Conservation (phyloP, 768 basidiomycete genomes). For the Mycena pura region DNA sequence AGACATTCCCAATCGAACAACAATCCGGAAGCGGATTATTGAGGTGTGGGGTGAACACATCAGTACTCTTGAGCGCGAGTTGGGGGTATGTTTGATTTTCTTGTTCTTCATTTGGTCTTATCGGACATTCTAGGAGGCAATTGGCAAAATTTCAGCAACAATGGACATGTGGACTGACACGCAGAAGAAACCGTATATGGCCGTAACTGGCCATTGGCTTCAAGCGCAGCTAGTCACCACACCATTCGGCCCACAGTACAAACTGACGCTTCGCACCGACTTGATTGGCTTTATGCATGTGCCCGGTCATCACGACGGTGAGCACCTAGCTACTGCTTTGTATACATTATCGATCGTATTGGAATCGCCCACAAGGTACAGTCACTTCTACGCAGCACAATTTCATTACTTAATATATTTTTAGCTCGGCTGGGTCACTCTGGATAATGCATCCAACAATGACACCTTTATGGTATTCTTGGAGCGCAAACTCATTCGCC, state of each 20-base stretch:
- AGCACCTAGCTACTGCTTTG: constrained; percentile 41
- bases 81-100: constrained; percentile 11
- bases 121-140: constrained; percentile 28
- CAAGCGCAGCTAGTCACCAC: constrained; percentile 28
- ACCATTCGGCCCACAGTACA: constrained; percentile 27
- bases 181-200: constrained; percentile 46
- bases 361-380: constrained; percentile 34
- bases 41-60: constrained; percentile 34
- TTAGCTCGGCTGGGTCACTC: background rate
- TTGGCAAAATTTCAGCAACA: constrained; percentile 43
- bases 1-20: constrained; percentile 39
- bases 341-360: constrained; percentile 35
- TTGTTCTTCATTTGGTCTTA: background rate
- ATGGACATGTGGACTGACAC: constrained; percentile 45
- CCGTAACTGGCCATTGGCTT: too few relatives aligned
- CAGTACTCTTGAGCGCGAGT: constrained; percentile 27
- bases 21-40: constrained; percentile 29
- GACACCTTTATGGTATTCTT: background rate
- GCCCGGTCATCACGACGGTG: too few relatives aligned
- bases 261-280: constrained; percentile 33
- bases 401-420: background rate
- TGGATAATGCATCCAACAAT: background rate
- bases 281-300: constrained; percentile 44
- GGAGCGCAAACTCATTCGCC: background rate
- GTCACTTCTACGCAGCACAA: background rate